Conservation (phyloP, 352 stramenopile species). For the Globisporangium cylindrosporum region DNA sequence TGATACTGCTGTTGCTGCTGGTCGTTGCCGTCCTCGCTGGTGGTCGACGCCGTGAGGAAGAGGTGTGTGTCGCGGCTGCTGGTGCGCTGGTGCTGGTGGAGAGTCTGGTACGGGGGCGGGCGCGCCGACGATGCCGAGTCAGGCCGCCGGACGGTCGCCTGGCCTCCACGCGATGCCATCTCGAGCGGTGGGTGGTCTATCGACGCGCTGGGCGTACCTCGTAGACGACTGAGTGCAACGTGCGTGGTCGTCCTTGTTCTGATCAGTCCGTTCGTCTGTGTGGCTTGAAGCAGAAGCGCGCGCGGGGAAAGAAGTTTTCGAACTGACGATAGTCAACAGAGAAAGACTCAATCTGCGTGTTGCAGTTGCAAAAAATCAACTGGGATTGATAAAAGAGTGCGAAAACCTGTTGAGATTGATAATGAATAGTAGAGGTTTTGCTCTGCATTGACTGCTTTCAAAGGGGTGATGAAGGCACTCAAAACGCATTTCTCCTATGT, state of each 20-base stretch:
- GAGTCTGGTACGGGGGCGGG: neutral
- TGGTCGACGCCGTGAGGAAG: constrained; percentile 5
- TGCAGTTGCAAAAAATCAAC: neutral
- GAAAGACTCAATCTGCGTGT: neutral
- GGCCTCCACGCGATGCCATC: constrained; percentile 11
- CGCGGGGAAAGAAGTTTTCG: neutral
- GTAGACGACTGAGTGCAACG: neutral
- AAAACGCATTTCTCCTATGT: neutral
- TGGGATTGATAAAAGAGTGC: neutral
- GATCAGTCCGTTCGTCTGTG: neutral
- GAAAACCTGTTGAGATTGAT: neutral
- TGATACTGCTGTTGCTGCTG: neutral
- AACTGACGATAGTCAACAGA: constrained; percentile 1
- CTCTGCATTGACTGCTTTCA: neutral
- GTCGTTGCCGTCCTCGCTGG: constrained; percentile 7
- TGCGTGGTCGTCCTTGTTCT: neutral
- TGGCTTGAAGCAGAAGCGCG: neutral
- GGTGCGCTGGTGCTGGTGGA: constrained; percentile 9
- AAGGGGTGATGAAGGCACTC: neutral
- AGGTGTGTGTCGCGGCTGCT: constrained; percentile 10
- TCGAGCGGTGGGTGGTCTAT: neutral
- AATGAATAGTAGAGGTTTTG: neutral
- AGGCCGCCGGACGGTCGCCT: constrained; percentile 15
- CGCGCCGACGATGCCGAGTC: constrained; percentile 2
- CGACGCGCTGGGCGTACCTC: neutral